A percentile compares a stretch with the other conserved stretches of the same genome.
phyloP scores from a whole-genome alignment of 2,329 filamentous ascomycete species.

The Cercospora sp. region DNA sequence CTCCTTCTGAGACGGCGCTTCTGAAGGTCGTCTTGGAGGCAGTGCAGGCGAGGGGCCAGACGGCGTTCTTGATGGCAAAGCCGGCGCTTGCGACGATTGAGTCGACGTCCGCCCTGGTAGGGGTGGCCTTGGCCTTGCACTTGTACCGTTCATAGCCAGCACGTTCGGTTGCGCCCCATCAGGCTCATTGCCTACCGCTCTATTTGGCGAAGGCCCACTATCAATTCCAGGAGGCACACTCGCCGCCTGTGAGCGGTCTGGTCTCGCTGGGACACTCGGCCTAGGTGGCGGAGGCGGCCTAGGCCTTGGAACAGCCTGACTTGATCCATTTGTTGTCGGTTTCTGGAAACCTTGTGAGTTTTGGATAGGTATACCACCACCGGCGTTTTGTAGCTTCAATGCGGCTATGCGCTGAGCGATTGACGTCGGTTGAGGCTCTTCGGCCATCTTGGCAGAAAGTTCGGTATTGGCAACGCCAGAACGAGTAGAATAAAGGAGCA shows the following conservation, averaged over 20 bases:
- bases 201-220: constrained; percentile 39
- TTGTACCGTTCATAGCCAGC: constrained; percentile 26
- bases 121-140: constrained; percentile 41
- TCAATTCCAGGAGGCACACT: constrained; percentile 46
- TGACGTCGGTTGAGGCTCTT: constrained; percentile 34
- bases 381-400: constrained; percentile 48
- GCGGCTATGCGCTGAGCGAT: constrained; percentile 52
- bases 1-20: constrained; percentile 35
- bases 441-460: constrained; percentile 27
- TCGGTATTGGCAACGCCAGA: background rate
- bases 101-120: constrained; percentile 49
- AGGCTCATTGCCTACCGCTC: constrained; percentile 45
- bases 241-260: constrained; percentile 36
- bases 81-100: constrained; percentile 40
- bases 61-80: constrained; percentile 50
- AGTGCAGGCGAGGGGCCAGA: constrained; percentile 43
- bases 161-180: constrained; percentile 26
- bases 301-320: constrained; percentile 30
- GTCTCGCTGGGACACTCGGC: constrained; percentile 34
- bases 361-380: constrained; percentile 40
- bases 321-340: constrained; percentile 26
- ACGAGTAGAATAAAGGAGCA: background rate
- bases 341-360: constrained; percentile 36
- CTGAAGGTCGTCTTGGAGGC: constrained; percentile 48
- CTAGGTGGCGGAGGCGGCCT: constrained; percentile 41